A percentile compares a stretch with the other conserved stretches of the same genome.
Evolutionary conservation across 768 basidiomycete genomes (phyloP).

Genomic region (Lactifluus rugatus): DNA sequence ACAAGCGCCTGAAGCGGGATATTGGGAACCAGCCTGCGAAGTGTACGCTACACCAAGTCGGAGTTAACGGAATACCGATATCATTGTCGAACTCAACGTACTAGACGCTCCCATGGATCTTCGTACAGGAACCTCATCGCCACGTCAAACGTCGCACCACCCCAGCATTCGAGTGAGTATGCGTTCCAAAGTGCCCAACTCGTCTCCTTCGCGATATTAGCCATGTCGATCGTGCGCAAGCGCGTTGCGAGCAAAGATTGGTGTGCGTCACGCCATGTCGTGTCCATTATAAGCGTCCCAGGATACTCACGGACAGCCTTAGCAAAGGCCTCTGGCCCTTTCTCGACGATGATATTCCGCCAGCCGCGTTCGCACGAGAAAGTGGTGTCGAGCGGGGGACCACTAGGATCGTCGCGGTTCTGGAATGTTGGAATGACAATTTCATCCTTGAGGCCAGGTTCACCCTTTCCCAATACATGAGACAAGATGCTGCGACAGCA

Average conservation of each 20-base stretch:
- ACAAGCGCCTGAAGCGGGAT: conserved; percentile 98
- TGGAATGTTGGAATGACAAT: conserved; percentile 73
- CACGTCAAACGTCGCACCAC: conserved; percentile 97
- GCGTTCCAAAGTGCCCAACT: conserved; percentile 91
- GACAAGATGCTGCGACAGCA: neutral
- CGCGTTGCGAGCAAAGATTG: conserved; percentile 96
- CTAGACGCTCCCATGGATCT: conserved; percentile 98
- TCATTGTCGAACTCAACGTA: conserved; percentile 28
- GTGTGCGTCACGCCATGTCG: conserved; percentile 99
- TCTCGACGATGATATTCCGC: conserved; percentile 97
- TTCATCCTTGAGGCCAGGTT: conserved; percentile 88
- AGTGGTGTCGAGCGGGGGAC: conserved; percentile 65
- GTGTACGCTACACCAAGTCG: conserved; percentile 49
- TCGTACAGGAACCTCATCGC: conserved; percentile 99
- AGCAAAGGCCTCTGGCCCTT: conserved; percentile 96
- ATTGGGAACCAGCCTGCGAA: conserved; percentile 94
- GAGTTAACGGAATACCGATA: neutral
- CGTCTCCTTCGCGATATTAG: conserved; percentile 97
- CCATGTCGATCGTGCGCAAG: conserved; percentile 92
- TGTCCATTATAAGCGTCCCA: conserved; percentile 94
- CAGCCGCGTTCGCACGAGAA: conserved; percentile 83
- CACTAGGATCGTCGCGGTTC: conserved; percentile 68
- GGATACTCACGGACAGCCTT: conserved; percentile 96
- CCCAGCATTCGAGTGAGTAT: conserved; percentile 98
- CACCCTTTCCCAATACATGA: conserved; percentile 41